Conservation (phyloP, 2,329 filamentous ascomycete species). For the Microsporum canis region DNA sequence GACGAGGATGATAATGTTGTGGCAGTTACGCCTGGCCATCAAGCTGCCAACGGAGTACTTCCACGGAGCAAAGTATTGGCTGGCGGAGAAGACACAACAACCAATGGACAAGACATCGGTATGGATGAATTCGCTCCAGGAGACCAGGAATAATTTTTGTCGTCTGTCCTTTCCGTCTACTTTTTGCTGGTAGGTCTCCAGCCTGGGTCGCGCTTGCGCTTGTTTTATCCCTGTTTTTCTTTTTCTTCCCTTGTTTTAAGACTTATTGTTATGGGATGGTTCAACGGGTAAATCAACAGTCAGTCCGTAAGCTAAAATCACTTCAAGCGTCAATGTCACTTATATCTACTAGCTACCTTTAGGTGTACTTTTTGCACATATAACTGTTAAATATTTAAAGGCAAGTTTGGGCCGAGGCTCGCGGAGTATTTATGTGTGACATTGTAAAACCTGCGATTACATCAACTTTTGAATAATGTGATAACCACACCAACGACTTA, state of each 20-base stretch:
- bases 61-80: constrained; percentile 56
- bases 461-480: neutral
- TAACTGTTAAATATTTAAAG: too few species aligned
- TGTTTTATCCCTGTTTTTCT: neutral
- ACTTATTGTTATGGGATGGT: neutral
- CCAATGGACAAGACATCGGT: constrained; percentile 12
- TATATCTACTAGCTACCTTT: neutral
- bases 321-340: neutral
- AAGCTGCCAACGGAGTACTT: constrained; percentile 43
- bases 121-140: constrained; percentile 16
- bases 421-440: neutral
- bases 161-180: neutral
- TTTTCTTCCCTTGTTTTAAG: neutral
- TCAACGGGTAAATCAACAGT: neutral
- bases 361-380: neutral
- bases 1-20: constrained; percentile 85
- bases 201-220: neutral
- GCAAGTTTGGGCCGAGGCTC: neutral
- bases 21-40: constrained; percentile 66
- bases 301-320: neutral
- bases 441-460: neutral
- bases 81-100: constrained; percentile 27
- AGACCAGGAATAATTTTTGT: constrained; percentile 8
- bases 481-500: neutral
- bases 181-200: neutral